Conservation (phyloP, 306 rosid species). For the Malus sylvestris region DNA sequence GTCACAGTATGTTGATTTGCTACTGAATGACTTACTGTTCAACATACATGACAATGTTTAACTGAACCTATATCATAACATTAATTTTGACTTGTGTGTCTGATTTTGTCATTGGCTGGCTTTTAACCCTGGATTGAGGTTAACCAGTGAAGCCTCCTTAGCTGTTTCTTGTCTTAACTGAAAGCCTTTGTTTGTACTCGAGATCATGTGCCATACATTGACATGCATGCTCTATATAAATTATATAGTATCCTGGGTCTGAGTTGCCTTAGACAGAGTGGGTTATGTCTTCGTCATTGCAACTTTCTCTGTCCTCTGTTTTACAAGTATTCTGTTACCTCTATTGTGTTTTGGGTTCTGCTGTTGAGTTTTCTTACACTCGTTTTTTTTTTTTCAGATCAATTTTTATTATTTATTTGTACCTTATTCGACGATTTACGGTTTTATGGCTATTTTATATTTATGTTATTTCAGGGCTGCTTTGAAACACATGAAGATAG, state of each 20-base stretch:
- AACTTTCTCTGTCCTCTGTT: neutral
- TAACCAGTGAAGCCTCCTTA: neutral
- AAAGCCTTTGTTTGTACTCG: neutral
- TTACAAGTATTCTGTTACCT: neutral
- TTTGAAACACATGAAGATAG: constrained; percentile 76
- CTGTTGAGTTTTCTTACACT: neutral
- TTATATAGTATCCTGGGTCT: neutral
- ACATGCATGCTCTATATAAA: neutral
- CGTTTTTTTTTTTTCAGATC: neutral
- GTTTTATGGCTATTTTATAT: neutral
- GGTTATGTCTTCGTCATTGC: neutral
- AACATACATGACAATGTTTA: neutral
- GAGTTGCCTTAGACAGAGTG: neutral
- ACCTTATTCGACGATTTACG: neutral
- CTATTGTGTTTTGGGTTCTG: neutral
- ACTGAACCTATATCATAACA: neutral
- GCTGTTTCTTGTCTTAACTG: neutral
- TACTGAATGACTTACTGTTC: neutral
- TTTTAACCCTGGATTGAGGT: neutral
- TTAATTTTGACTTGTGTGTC: neutral
- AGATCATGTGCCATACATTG: neutral
- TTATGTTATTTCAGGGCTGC: constrained; percentile 51
- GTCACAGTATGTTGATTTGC: neutral
- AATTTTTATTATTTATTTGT: neutral
- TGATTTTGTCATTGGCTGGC: neutral